Evolutionary conservation across 176 grass and related monocot species (phyloP), one percentile per base, ranked within the genome.

Genomic region (Musa acuminata): DNA sequence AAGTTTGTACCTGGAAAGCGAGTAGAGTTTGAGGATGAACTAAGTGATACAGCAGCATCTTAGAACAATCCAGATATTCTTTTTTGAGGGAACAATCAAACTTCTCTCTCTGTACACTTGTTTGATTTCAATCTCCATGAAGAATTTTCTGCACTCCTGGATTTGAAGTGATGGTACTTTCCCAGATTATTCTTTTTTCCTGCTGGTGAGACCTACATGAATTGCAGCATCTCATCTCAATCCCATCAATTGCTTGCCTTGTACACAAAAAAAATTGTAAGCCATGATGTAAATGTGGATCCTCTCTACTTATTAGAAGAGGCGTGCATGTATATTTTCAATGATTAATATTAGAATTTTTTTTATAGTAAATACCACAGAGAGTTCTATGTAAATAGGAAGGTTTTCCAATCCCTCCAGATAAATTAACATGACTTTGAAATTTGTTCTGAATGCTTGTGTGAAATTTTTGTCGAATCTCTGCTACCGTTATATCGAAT

Each of bases 11-110:
- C 35, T 58, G 79, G 85, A 59, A 88, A 83, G 13, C 72, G 72
- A 64, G 73, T 82, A 65, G 83, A 89, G 71, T 83, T 90, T 68
- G 79, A 85, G 53, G 86, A 91, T 89, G 88, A 91, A 66, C 87
- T 89, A 79, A 87, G 75, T 52, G 88, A 93, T 79, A 93, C 90
- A 1, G 88, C 94, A 64, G 80, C 83, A 62, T 98, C 90, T 58
- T 85, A 80, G 67, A 53, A 53, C 43, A 51, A 17, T 25, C 62
- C 9, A n/a, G n/a, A 14, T 64, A n/a, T 17, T 52, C 14, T 52
- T 62, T 52, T 24, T 75, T 87, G 82, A 11, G 23, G 25, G 2
- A 25, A 65, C 22, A 11, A 65, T 65, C 63, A n/a, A 65, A 13
- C n/a, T 65, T 25, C 4, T 65, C n/a, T n/a, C 22, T 65, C 13